Conservation (phyloP, 257 asterid species). For the Cinchona pubescens region DNA sequence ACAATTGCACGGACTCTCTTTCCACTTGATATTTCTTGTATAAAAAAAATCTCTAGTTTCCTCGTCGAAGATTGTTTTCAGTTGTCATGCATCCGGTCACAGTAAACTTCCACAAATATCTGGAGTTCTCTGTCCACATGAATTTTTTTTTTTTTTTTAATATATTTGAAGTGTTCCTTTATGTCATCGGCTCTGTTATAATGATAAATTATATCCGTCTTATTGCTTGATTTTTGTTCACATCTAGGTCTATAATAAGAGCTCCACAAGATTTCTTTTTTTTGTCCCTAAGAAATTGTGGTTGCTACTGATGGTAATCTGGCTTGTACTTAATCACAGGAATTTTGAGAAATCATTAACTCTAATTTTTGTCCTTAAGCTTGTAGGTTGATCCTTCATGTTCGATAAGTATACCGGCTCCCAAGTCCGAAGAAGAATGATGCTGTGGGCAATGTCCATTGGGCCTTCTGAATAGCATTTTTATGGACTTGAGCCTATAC, state of each 20-base stretch:
- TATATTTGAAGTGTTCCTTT: neutral
- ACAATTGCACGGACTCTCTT: neutral
- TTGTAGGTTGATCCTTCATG: no score
- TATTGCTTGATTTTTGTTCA: neutral
- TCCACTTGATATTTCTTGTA: neutral
- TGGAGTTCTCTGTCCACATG: no score
- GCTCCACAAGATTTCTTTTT: neutral
- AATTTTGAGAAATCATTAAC: no score
- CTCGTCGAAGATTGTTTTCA: neutral
- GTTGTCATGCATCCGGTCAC: slow-evolving; percentile 1
- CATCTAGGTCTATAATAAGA: neutral
- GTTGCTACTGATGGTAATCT: neutral
- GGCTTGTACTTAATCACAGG: no score
- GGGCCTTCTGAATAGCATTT: no score
- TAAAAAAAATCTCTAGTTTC: neutral
- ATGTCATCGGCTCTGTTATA: neutral
- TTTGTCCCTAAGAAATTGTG: neutral
- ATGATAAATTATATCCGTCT: neutral
- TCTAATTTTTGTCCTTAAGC: no score
- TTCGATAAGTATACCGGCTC: no score
- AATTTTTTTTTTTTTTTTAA: no score
- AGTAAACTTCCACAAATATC: neutral
- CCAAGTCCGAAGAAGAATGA: no score
- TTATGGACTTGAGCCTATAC: no score
- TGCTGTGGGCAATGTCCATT: no score